Evolutionary conservation across 495 filamentous ascomycete species (phyloP).

Genomic region (Aspergillus mulundensis): DNA sequence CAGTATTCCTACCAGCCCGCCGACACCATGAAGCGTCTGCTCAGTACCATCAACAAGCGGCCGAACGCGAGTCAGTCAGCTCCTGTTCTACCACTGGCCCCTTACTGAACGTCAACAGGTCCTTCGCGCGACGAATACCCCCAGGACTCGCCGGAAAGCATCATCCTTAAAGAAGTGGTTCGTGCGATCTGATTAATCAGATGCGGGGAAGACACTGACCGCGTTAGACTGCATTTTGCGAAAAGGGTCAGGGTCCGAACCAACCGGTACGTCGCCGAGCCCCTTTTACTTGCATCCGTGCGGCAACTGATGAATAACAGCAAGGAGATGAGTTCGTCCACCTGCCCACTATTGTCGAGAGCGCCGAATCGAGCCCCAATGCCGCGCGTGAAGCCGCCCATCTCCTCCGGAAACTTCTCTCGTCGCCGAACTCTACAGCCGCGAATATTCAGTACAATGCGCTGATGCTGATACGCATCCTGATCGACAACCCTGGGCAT

Average conservation of each 20-base stretch:
- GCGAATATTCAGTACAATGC: constrained; percentile 87
- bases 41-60: constrained; percentile 33
- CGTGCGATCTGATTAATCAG: neutral
- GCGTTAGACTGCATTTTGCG: constrained; percentile 66
- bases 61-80: constrained; percentile 21
- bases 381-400: constrained; percentile 76
- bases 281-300: neutral
- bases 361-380: constrained; percentile 82
- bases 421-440: constrained; percentile 56
- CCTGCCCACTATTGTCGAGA: constrained; percentile 92
- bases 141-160: constrained; percentile 47
- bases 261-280: constrained; percentile 49
- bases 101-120: constrained; percentile 15
- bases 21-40: constrained; percentile 41
- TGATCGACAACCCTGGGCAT: constrained; percentile 84
- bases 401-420: constrained; percentile 76
- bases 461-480: constrained; percentile 91
- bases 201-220: constrained; percentile 8
- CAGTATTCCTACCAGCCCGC: neutral
- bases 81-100: neutral
- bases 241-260: constrained; percentile 62
- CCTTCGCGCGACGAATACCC: constrained; percentile 21
- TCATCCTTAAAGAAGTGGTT: constrained; percentile 49
- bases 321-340: constrained; percentile 86
- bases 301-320: neutral